Percentiles rank a stretch among this genome's conserved stretches.
Conservation (phyloP, 768 basidiomycete genomes). For the Hericium alpestre region DNA sequence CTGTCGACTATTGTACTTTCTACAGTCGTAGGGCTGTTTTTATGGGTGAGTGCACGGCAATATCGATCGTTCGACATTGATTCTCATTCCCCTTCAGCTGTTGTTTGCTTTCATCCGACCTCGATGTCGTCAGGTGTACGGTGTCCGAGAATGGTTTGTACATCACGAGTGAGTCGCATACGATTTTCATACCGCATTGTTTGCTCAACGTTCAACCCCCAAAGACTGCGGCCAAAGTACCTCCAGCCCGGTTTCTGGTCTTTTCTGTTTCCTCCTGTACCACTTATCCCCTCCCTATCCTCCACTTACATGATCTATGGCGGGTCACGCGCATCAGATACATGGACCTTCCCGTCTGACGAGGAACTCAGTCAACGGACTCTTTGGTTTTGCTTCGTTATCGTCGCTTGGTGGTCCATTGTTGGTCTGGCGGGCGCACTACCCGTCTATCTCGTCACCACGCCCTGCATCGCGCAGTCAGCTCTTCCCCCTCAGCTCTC, state of each 20-base stretch:
- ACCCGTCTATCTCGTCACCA: constrained; percentile 60
- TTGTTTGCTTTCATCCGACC: constrained; percentile 61
- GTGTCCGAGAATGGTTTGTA: constrained; percentile 67
- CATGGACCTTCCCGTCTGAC: constrained; percentile 60
- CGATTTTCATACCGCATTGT: not conserved
- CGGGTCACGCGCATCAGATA: constrained; percentile 37
- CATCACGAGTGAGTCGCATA: constrained; percentile 47
- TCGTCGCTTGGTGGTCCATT: constrained; percentile 57
- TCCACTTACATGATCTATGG: constrained; percentile 46
- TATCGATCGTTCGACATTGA: constrained; percentile 1
- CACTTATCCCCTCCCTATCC: constrained; percentile 50
- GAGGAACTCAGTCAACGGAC: constrained; percentile 64
- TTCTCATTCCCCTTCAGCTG: constrained; percentile 27
- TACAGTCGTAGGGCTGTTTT: constrained; percentile 46
- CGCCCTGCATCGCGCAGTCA: constrained; percentile 55
- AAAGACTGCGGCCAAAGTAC: constrained; percentile 54
- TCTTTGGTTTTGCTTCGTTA: constrained; percentile 53
- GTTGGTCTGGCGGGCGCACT: constrained; percentile 62
- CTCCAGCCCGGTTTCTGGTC: constrained; percentile 49
- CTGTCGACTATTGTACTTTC: constrained; percentile 48
- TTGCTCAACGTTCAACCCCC: constrained; percentile 13
- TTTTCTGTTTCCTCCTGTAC: constrained; percentile 62
- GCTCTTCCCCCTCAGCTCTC: constrained; percentile 32
- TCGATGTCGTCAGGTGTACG: constrained; percentile 63
- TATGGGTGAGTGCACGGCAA: constrained; percentile 46